A percentile compares a stretch with the other conserved stretches of the same genome.
These are phyloP conservation scores for Petunia secreta DNA, from an alignment of 257 asterid species.

Conservation along the genomic window DNA sequence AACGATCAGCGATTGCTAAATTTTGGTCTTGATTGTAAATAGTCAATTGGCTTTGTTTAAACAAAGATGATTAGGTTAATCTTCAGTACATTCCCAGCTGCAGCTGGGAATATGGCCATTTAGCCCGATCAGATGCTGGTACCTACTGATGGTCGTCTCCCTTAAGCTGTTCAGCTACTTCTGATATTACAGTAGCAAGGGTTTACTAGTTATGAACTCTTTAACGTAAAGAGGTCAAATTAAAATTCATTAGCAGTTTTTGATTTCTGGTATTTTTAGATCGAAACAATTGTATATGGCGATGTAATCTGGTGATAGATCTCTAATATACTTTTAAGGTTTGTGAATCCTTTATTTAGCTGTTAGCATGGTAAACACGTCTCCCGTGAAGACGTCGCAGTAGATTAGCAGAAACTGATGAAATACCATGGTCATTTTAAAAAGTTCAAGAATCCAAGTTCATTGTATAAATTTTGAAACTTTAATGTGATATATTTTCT, in stretches of 20 bases:
- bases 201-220: neutral
- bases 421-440: no score
- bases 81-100: neutral
- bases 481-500: no score
- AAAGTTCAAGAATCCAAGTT: no score
- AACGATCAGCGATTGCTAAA: neutral
- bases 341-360: no score
- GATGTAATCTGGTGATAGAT: no score
- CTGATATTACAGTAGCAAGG: neutral
- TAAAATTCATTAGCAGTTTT: neutral
- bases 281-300: no score
- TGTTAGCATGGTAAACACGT: no score
- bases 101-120: neutral
- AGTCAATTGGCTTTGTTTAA: neutral
- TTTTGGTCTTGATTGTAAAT: conserved; percentile 20
- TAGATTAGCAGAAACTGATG: no score
- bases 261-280: neutral
- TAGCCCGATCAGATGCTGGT: neutral
- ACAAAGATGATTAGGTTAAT: neutral
- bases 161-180: neutral
- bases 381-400: no score
- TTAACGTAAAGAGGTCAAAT: neutral
- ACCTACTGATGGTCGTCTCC: neutral
- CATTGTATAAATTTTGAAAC: no score
- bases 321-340: no score